Percentiles rank a stretch among this genome's conserved stretches.
Conservation (phyloP, 495 filamentous ascomycete genomes). For the Penicillium cataractarum region DNA sequence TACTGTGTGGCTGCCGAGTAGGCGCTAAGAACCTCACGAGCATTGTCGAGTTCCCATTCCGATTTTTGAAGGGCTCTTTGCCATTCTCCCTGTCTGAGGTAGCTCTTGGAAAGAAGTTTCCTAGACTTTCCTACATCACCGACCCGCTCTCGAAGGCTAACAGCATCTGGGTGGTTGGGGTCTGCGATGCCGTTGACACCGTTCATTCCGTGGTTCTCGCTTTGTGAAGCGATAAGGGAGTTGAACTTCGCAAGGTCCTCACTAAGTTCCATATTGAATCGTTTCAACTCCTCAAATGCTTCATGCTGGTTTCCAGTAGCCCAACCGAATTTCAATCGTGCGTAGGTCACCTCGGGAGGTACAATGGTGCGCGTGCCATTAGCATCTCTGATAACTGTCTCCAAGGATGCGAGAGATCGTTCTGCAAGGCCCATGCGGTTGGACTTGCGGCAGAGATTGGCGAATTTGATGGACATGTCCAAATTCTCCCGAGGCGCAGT, state of each 20-base stretch:
- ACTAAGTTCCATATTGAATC: conserved; percentile 78
- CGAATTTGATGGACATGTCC: conserved; percentile 99
- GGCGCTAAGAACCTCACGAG: conserved; percentile 70
- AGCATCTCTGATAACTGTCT: conserved; percentile 62
- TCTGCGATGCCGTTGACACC: conserved; percentile 65
- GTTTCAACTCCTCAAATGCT: conserved; percentile 75
- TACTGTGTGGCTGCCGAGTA: conserved; percentile 91
- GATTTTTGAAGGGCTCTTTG: conserved; percentile 77
- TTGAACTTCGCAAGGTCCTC: conserved; percentile 69
- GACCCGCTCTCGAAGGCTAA: conserved; percentile 43
- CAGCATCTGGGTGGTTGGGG: conserved; percentile 41
- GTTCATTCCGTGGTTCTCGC: conserved; percentile 50
- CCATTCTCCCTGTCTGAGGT: conserved; percentile 95
- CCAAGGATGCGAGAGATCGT: conserved; percentile 83
- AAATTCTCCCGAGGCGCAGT: conserved; percentile 89
- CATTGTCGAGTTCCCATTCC: conserved; percentile 81
- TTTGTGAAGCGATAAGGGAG: conserved; percentile 53
- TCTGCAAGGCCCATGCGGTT: conserved; percentile 94
- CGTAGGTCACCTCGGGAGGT: conserved; percentile 83
- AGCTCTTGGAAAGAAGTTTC: conserved; percentile 89
- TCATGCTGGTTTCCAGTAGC: conserved; percentile 69
- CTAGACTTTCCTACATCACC: conserved; percentile 54
- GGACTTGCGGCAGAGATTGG: conserved; percentile 95
- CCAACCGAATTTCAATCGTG: conserved; percentile 94
- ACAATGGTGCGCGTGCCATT: conserved; percentile 56